Conservation (phyloP, 177 flowering plant species). For the Vitis hybrid region DNA sequence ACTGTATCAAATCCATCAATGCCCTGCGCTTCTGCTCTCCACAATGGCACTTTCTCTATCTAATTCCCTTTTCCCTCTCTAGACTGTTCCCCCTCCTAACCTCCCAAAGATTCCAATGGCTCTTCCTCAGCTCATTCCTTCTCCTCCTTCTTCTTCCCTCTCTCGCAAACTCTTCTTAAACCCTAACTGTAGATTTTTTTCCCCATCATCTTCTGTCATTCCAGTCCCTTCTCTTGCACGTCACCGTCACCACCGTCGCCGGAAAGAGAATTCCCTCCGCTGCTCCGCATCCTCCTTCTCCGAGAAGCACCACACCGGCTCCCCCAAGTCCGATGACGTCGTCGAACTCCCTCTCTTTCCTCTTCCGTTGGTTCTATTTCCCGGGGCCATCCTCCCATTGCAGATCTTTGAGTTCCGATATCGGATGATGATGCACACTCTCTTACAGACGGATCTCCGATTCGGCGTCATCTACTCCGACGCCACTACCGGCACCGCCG, state of each 20-base stretch:
- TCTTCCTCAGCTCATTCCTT: conserved; percentile 49
- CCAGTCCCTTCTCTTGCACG: background rate
- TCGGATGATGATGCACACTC: conserved; percentile 98
- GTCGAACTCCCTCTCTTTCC: conserved; percentile 94
- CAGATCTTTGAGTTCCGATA: conserved; percentile 96
- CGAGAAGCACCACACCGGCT: conserved; percentile 53
- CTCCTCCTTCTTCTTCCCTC: conserved; percentile 40
- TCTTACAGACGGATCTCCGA: conserved; percentile 88
- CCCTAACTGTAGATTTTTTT: conserved; percentile 21
- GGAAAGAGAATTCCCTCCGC: conserved; percentile 29
- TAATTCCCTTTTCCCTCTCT: conserved; percentile 7
- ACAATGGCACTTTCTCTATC: conserved; percentile 9
- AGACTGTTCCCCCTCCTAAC: background rate
- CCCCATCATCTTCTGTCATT: background rate
- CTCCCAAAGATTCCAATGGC: conserved; percentile 37
- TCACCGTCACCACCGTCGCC: conserved; percentile 22
- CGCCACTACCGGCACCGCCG: conserved; percentile 66
- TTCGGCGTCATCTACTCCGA: conserved; percentile 90
- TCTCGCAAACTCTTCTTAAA: conserved; percentile 29
- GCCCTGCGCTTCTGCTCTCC: background rate
- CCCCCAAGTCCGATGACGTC: conserved; percentile 55
- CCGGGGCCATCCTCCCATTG: conserved; percentile 89
- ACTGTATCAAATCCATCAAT: background rate
- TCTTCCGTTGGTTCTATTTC: conserved; percentile 92
- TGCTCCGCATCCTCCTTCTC: conserved; percentile 77